Base-by-base conservation (phyloP, 1,139 yeast genomes). In the Geotrichum macrosporum region DNA sequence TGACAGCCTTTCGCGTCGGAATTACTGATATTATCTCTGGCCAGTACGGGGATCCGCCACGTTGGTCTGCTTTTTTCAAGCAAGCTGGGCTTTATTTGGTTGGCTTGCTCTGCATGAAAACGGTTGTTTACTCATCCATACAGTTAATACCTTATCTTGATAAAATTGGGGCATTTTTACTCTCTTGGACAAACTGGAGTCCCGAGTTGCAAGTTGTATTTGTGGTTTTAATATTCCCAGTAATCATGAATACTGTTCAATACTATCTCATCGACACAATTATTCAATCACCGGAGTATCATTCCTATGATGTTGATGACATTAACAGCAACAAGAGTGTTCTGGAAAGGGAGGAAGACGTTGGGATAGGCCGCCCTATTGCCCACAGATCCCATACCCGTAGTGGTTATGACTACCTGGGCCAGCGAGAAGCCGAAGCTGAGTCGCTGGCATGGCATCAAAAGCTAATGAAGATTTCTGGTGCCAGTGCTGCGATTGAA, bases 221-320 rank as follows among this genome's bases (percentile, higher is more conserved):
- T 55, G 95, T 92, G 38, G 84, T 89, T 80, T 78, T 89, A 62
- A 75, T 87, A 1, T 68, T 69, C 43, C 52, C 52, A 8, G 44
- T 36, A 13, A 54, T 61, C 24, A 78, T 92, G 83, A 89, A 92
- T 64, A 80, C 94, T 52, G 72, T 92, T 56, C 97, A 92, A 67
- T 84, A 87, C 60, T 76, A 85, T 42, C 76, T 92, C 54, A 80
- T 92, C 37, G 98, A 92, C 63, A 84, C 84, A 58, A 84, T 92
- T 52, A 88, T 92, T 57, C 87, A 84, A 63, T 67, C 79, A 39
- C 78, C 78, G 1, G 69, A 69, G 29, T 61, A 63, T 48, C 59
- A 57, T 34, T 46, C 51, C 13, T 44, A 53, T 33, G n/a, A n/a
- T n/a, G n/a, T n/a, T n/a, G 47, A 44, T 16, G 40, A 31, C 9